Evolutionary conservation across 129 eudicot species (phyloP).

Genomic region (Cynara cardunculus): DNA sequence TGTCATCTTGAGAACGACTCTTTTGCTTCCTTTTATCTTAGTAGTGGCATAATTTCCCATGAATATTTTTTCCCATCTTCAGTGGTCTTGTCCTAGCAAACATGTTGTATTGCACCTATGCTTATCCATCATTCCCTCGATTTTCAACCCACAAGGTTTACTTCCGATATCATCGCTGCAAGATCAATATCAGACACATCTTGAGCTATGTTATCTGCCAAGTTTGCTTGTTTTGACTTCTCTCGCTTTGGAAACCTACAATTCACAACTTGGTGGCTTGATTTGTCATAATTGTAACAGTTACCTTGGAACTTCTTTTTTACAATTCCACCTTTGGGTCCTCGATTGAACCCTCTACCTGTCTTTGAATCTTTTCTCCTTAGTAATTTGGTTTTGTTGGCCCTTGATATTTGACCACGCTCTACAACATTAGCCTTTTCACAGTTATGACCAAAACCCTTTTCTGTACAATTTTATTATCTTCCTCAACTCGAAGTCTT

Average conservation of each 20-base stretch:
- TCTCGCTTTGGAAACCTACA: not conserved
- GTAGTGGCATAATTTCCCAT: not conserved
- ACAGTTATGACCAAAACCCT: not conserved
- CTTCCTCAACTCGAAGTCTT: not conserved
- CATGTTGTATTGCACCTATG: not conserved
- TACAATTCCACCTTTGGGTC: not conserved
- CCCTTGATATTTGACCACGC: too few species aligned
- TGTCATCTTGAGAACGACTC: too few species aligned
- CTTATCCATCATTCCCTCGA: not conserved
- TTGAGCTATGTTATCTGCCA: too few species aligned
- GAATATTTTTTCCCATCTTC: not conserved
- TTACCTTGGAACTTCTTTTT: not conserved
- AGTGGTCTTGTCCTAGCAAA: not conserved
- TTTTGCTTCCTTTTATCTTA: too few species aligned
- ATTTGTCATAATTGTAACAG: not conserved
- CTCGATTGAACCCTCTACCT: not conserved
- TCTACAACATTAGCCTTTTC: not conserved
- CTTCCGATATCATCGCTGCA: too few species aligned
- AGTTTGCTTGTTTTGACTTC: not conserved
- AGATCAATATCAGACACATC: too few species aligned
- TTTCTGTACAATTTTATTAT: not conserved
- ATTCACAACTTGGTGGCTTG: not conserved
- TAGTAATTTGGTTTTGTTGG: too few species aligned
- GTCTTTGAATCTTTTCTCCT: not conserved
- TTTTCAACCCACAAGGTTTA: not conserved